A percentile compares a stretch with the other conserved stretches of the same genome.
Evolutionary conservation across 805 yeast genomes (phyloP).

Genomic region (Vanderwaltozyma verrucispora): DNA sequence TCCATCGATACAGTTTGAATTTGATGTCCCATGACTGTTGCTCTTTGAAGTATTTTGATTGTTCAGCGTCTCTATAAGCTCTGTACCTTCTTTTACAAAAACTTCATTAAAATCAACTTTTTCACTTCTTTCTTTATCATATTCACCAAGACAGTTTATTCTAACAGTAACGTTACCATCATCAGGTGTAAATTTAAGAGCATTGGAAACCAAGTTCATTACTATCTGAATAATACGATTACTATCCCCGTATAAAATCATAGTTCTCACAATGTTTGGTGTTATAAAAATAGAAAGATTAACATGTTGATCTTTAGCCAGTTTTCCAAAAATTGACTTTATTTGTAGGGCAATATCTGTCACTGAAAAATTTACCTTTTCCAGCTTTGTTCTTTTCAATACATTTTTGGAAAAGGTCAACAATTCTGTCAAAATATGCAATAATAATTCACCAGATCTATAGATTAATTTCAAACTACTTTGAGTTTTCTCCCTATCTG

Average conservation of each 20-base stretch:
- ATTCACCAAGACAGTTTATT: conserved; percentile 58
- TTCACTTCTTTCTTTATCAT: conserved; percentile 44
- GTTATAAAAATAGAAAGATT: conserved; percentile 48
- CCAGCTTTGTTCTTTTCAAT: conserved; percentile 70
- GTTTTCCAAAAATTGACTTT: conserved; percentile 71
- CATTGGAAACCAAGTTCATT: conserved; percentile 85
- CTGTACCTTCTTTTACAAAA: conserved; percentile 29
- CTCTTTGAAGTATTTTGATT: neutral
- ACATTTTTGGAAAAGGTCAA: conserved; percentile 87
- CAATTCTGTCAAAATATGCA: conserved; percentile 84
- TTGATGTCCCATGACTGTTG: neutral
- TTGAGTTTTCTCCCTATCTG: conserved; percentile 54
- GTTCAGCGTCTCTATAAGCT: conserved; percentile 2
- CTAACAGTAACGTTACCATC: conserved; percentile 69
- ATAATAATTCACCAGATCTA: conserved; percentile 79
- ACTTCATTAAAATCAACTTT: conserved; percentile 36
- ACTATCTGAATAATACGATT: conserved; percentile 85
- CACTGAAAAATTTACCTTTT: conserved; percentile 69
- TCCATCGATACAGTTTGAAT: no score
- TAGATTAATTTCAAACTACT: conserved; percentile 73
- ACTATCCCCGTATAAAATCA: conserved; percentile 76
- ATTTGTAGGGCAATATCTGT: conserved; percentile 78
- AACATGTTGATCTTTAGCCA: conserved; percentile 70
- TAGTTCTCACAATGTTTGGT: conserved; percentile 50
- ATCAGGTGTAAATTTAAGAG: conserved; percentile 85